Conservation (phyloP, 179 eudicot genomes). For the Vitellaria paradoxa region DNA sequence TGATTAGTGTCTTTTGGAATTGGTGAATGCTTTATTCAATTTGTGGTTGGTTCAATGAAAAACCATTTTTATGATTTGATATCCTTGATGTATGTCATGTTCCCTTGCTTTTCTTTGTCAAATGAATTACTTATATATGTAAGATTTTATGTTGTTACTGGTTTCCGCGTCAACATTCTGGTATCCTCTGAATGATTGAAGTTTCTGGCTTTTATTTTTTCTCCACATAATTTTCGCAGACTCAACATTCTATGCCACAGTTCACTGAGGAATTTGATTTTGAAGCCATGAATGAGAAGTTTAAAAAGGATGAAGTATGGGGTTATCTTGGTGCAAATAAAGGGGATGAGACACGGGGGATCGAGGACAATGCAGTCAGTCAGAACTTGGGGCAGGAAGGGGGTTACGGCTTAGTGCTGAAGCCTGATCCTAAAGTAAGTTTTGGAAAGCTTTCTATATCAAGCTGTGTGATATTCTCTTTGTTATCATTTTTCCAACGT, state of each 20-base stretch:
- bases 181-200: slow-evolving; percentile 5
- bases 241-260: slow-evolving; percentile 15
- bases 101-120: neutral
- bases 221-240: slow-evolving; percentile 7
- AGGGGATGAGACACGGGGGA: slow-evolving; percentile 20
- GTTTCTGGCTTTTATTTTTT: neutral
- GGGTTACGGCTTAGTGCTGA: slow-evolving; percentile 10
- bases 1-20: neutral
- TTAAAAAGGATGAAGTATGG: slow-evolving; percentile 55
- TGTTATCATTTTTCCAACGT: neutral
- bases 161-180: neutral
- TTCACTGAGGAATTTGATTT: slow-evolving; percentile 52
- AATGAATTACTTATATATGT: neutral
- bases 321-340: slow-evolving; percentile 38
- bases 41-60: neutral
- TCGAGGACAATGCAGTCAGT: slow-evolving; percentile 8
- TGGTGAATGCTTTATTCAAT: neutral
- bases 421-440: slow-evolving; percentile 21
- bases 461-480: too few species aligned
- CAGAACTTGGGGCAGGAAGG: slow-evolving; percentile 20
- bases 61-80: neutral
- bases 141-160: slow-evolving; percentile 4
- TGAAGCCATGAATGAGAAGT: slow-evolving; percentile 54
- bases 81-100: neutral
- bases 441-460: neutral